Evolutionary conservation across 257 asterid genomes (phyloP).

Genomic region (Solanum medicagineum): DNA sequence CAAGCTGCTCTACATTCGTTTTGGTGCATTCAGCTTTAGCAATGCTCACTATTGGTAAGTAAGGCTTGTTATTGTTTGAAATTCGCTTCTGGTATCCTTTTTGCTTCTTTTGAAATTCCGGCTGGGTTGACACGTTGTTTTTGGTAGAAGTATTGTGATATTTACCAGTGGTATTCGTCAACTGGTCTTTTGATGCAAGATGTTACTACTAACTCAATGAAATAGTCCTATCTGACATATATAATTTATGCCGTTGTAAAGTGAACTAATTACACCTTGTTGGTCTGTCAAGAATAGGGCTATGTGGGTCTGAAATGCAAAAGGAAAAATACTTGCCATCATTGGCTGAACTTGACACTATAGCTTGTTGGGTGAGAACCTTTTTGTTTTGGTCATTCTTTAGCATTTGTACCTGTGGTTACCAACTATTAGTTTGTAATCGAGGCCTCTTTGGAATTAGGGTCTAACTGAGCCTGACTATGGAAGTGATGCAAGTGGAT

Average conservation of each 20-base stretch:
- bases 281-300: slow-evolving; percentile 38
- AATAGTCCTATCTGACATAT: not conserved
- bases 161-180: not conserved
- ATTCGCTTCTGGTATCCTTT: not conserved
- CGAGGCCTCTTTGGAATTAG: slow-evolving; percentile 24
- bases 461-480: slow-evolving; percentile 90
- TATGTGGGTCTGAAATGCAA: slow-evolving; percentile 88
- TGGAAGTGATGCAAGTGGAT: slow-evolving; percentile 96
- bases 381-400: not conserved
- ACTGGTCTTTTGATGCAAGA: not conserved
- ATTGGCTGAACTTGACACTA: slow-evolving; percentile 55
- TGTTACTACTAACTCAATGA: not conserved
- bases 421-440: not conserved
- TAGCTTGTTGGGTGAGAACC: slow-evolving; percentile 84
- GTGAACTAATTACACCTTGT: not conserved
- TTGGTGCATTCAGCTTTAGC: slow-evolving; percentile 90
- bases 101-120: not conserved
- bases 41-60: slow-evolving; percentile 90
- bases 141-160: not conserved
- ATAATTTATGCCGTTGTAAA: not conserved
- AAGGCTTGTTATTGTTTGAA: slow-evolving; percentile 6
- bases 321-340: slow-evolving; percentile 84
- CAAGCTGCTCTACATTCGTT: slow-evolving; percentile 82
- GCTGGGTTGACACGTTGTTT: not conserved
- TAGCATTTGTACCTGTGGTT: not conserved